Conservation (phyloP, 108 stramenopile species). For the Aureococcus anophagefferens region DNA sequence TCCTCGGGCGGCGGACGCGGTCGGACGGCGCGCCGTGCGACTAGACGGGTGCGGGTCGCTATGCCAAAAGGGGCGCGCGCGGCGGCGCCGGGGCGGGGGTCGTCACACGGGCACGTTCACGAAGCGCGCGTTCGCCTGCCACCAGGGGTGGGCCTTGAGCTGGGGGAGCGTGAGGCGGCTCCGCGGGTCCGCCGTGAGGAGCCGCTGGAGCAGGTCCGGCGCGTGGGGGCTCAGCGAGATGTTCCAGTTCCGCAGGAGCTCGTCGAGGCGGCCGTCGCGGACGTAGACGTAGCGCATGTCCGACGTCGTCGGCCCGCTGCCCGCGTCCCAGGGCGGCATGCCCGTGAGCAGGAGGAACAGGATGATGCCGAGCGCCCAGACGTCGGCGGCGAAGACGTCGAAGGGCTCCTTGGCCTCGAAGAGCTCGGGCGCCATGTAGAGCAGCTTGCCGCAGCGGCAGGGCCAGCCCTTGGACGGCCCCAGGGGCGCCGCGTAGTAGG, state of each 20-base stretch:
- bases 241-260: not conserved
- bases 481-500: not conserved
- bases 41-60: too few relatives aligned
- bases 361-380: not conserved
- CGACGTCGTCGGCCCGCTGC: not conserved
- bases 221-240: not conserved
- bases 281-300: not conserved
- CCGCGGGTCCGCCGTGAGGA: slow-evolving; percentile 10
- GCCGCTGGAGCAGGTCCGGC: slow-evolving; percentile 12
- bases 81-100: too few relatives aligned
- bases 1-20: too few relatives aligned
- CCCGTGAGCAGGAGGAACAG: not conserved
- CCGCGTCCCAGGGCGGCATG: not conserved
- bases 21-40: too few relatives aligned
- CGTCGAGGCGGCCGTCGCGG: not conserved
- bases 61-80: too few relatives aligned
- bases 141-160: slow-evolving; percentile 22
- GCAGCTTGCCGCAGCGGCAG: slow-evolving; percentile 1
- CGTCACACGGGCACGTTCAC: too few relatives aligned
- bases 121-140: not conserved
- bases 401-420: not conserved
- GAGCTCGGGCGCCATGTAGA: slow-evolving; percentile 4
- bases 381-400: not conserved
- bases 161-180: slow-evolving; percentile 4
- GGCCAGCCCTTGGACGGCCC: not conserved